Evolutionary conservation across 306 rosid species (phyloP), one percentile per base, ranked within the genome.

Genomic region (Prunus mongolica): DNA sequence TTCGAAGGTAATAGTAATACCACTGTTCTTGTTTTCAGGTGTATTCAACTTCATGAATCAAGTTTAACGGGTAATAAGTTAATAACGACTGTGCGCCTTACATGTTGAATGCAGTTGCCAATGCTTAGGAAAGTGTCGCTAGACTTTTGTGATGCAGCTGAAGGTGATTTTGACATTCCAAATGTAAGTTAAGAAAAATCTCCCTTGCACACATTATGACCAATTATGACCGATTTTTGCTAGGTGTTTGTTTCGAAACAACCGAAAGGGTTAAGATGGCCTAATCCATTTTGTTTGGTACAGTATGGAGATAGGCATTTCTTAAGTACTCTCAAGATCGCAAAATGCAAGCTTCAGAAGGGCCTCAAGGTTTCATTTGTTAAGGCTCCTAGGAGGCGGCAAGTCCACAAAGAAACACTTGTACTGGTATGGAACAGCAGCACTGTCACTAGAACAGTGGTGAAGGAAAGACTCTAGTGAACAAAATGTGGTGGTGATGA

Each of bases 141-240:
- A 76, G 97, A 90, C 85, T 13, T 86, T 78, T 93, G 97, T 75
- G 97, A 93, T 86, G 91, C 97, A 34, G 75, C 79, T 41, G 89
- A 90, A 72, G 93, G 91, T 72, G 89, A 81, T 76, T 90, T 86
- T 80, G 89, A 90, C 81, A 74, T 90, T 83, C 96, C 96, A 56
- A 74, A 80, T 44, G 96, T 93, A 84, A 89, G 97, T 80, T 71
- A 24, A 13, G 32, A 13, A 25, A 56, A 5, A 3, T 5, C 75
- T 30, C 75, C 9, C 14, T 41, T 60, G 3, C 7, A 1, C 8
- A 0, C 65, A 14, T 24, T 24, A 24, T 24, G 25, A 24, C 25
- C 25, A 0, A 58, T 4, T 11, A 18, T 55, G 12, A 19, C 24
- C 34, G 2, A 9, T 58, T 24, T 24, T 58, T 16, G 12, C 34